These are phyloP conservation scores for Ganoderma leucocontextum DNA, from an alignment of 1,284 basidiomycete genomes.

Conservation along the genomic window DNA sequence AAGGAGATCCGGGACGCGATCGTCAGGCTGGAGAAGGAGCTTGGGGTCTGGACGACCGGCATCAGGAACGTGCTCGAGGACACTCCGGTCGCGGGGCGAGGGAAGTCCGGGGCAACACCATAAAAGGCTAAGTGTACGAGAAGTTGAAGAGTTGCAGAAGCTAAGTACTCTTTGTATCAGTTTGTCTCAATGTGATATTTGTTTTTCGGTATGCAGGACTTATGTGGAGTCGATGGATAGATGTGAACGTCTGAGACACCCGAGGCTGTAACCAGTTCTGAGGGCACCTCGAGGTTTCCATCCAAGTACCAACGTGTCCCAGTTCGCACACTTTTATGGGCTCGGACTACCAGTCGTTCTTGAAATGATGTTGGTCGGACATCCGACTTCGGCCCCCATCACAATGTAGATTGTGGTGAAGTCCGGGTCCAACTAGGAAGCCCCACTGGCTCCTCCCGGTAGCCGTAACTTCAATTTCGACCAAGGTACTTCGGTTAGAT, in stretches of 20 bases:
- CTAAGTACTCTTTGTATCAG: neutral
- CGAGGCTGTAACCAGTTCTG: neutral
- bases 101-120: neutral
- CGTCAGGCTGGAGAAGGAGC: slow-evolving; percentile 71
- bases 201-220: neutral
- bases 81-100: slow-evolving; percentile 25
- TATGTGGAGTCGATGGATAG: neutral
- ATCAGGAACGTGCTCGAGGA: slow-evolving; percentile 57
- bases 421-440: neutral
- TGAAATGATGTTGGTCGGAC: neutral
- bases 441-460: neutral
- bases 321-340: too few relatives aligned
- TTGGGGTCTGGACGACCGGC: slow-evolving; percentile 69
- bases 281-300: neutral
- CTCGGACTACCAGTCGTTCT: neutral
- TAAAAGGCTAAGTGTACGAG: too few relatives aligned
- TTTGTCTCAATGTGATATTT: neutral
- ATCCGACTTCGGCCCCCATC: neutral
- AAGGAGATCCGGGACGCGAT: slow-evolving; percentile 60
- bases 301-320: too few relatives aligned
- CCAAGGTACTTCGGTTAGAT: neutral
- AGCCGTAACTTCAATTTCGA: neutral
- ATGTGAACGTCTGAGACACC: neutral
- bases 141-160: neutral
- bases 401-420: neutral